Base-by-base conservation (phyloP, 352 stramenopile species). In the Phytophthora uliginosa region DNA sequence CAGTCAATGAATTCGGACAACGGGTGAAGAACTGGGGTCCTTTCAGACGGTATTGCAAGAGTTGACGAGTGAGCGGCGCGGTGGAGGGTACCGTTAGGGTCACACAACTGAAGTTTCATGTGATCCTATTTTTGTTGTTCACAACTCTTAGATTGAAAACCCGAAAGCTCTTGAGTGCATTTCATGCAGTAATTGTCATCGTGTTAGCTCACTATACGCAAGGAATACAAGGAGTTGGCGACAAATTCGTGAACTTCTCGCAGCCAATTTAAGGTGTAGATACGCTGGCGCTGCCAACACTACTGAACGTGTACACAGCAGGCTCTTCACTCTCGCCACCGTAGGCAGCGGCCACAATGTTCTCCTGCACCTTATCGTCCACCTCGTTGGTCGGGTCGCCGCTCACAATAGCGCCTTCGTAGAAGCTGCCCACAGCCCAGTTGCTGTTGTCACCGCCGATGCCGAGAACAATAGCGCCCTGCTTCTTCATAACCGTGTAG, bases 401-500 rank as follows among this genome's bases (percentile, higher is more conserved):
- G 9, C 51, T 67, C 31, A 76, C 63, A 20, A 76, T 63, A 4
- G 59, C 62, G 15, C 69, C 69, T 24, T 76, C 69, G 50, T 63
- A 76, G 33, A 72, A 76, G 17, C 42, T 68, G 9, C 69, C 69
- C 17, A 50, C 20, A 28, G 63, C 69, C 31, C 63, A 42, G 26
- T 67, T 72, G 24, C 63, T 76, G 50, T 76, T 76, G 33, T 72
- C 69, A 40, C 69, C 63, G 0, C 63, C 69, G 17, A 76, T 76
- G 15, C 69, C 69, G 20, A 76, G 63, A 10, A 76, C 52, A 3
- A 76, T 76, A 1, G 69, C 63, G 9, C 69, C 69, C 42, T 72
- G 63, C 18, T 76, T 76, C 51, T 72, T 76, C 62, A 76, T 76
- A 6, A 76, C 34, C 9, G 55, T 71, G 42, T 76, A 76, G 13